Percentiles rank a stretch among this genome's conserved stretches.
phyloP scores from a whole-genome alignment of 345 rosid species.

The Corchorus capsularis region DNA sequence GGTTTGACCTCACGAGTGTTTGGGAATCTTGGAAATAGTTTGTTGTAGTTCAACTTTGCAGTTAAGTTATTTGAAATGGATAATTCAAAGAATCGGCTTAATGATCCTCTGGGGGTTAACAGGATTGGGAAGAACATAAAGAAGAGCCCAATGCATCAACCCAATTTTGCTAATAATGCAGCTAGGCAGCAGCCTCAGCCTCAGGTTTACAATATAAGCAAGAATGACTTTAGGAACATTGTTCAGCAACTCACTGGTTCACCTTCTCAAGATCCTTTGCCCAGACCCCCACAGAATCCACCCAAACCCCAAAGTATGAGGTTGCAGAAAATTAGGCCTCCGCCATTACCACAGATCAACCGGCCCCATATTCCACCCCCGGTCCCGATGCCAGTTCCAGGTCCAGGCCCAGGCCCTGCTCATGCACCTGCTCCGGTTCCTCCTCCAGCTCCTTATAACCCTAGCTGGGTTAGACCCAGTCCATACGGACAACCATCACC shows the following conservation, averaged over 20 bases:
- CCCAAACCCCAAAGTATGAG: conserved; percentile 77
- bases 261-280: conserved; percentile 72
- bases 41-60: conserved; percentile 13
- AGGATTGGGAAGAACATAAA: conserved; percentile 77
- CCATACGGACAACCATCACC: conserved; percentile 49
- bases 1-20: conserved; percentile 13
- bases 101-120: conserved; percentile 83
- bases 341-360: conserved; percentile 69
- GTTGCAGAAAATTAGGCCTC: conserved; percentile 84
- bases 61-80: conserved; percentile 49
- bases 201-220: conserved; percentile 92
- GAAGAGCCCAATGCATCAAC: conserved; percentile 91
- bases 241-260: conserved; percentile 96
- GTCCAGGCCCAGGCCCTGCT: conserved; percentile 23
- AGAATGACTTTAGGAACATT: conserved; percentile 79
- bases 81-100: conserved; percentile 68
- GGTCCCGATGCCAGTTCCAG: conserved; percentile 31
- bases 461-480: conserved; percentile 30
- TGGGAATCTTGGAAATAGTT: conserved; percentile 2
- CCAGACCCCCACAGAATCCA: conserved; percentile 73
- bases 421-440: conserved; percentile 33
- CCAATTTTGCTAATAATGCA: conserved; percentile 49
- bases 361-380: conserved; percentile 53
- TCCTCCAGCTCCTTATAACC: conserved; percentile 32
- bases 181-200: conserved; percentile 80